Evolutionary conservation across 2,329 filamentous ascomycete species (phyloP).

Genomic region (Penicillium brasilianum): DNA sequence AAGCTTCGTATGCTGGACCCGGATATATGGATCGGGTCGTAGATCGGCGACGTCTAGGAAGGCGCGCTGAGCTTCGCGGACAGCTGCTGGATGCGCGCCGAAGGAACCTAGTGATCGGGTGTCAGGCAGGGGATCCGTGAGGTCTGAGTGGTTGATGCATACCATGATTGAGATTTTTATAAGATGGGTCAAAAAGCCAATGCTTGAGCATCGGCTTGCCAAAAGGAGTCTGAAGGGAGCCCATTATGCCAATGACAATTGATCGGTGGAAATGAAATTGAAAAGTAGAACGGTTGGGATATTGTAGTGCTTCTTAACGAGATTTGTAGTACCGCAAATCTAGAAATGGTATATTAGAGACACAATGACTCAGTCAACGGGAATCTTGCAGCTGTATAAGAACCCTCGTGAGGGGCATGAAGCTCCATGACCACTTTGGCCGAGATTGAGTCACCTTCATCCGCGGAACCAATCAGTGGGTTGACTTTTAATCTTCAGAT

Average conservation of each 20-base stretch:
- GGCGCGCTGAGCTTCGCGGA: conserved; percentile 64
- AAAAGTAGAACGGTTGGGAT: not conserved
- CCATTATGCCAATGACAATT: not conserved
- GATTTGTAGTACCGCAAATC: not conserved
- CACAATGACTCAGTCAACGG: not conserved
- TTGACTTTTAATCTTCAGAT: not conserved
- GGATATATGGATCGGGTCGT: conserved; percentile 75
- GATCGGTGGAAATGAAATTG: not conserved
- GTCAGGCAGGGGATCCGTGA: not conserved
- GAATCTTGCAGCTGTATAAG: not conserved
- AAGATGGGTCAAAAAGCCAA: conserved; percentile 72
- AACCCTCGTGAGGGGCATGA: not conserved
- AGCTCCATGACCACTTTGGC: not conserved
- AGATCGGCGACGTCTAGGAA: conserved; percentile 72
- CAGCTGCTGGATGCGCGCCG: conserved; percentile 70
- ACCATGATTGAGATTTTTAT: conserved; percentile 80
- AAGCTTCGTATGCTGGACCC: conserved; percentile 66
- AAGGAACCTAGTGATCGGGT: conserved; percentile 63
- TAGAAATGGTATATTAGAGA: not conserved
- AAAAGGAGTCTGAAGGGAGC: conserved; percentile 45
- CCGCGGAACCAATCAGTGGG: not conserved
- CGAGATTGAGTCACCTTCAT: not conserved
- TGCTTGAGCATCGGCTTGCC: conserved; percentile 63
- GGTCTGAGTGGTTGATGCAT: conserved; percentile 21
- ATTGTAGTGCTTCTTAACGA: not conserved